Evolutionary conservation across 768 basidiomycete species (phyloP), one percentile per base, ranked within the genome.

Genomic region (Trametes cingulata): DNA sequence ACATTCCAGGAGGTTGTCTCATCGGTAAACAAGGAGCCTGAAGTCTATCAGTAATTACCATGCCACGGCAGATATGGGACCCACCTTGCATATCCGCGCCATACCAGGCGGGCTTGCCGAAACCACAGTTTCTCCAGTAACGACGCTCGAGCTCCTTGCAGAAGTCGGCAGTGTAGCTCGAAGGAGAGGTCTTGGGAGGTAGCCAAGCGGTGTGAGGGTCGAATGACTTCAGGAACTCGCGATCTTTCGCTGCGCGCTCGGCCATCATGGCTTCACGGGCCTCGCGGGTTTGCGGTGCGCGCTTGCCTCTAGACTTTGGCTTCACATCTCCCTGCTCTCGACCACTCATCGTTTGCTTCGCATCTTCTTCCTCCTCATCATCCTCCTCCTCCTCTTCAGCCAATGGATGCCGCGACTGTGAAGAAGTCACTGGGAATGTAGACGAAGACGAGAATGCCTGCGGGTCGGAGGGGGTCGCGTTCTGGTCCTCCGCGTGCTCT

Each of bases 71-170:
- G 15, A 45, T 40, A 4, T 36, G 47, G 46, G 33, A 39, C 83
- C 62, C 52, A 89, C 95, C 96, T 77, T 89, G 85, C 62, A 93
- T 88, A 72, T 99, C 97, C 3, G 97, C 97, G 19, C 96, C 97
- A 73, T 99, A 99, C 95, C 93, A 96, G 3, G 95, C 86, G n/a
- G 95, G 81, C 63, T 87, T 90, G 4, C 93, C 92, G 3, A 96
- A 73, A 0, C 93, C 87, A 73, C 93, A 86, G 64, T 91, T 94
- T 53, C 95, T 80, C 97, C 97, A 99, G 73, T 86, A 98, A 55
- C 88, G 82, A 29, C 95, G 80, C 75, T 98, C 95, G 19, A 98
- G 80, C 61, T 87, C 86, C 60, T 85, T 83, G 71, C 95, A 97
- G 61, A 92, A 90, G 62, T 96, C 94, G 13, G 83, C 81, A 0